phyloP scores from a whole-genome alignment of 805 yeast species.

The Kazachstania africana region DNA sequence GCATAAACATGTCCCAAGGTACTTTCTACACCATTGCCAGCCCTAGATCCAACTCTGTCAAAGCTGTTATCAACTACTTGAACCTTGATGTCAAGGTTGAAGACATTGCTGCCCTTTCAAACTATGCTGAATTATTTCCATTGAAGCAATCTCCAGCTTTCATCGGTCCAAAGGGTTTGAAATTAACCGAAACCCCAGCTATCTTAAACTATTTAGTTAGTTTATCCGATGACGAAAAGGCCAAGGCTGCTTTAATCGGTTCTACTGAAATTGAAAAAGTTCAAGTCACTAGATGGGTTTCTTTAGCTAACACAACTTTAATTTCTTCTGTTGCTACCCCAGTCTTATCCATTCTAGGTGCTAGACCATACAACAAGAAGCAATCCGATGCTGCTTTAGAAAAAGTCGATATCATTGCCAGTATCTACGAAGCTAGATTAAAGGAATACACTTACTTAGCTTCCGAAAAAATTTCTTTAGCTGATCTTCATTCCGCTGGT shows the following conservation, averaged over 20 bases:
- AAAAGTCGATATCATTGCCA: constrained; percentile 29
- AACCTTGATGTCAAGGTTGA: constrained; percentile 47
- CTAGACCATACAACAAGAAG: constrained; percentile 70
- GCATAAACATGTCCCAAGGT: constrained; percentile 50
- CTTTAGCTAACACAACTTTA: constrained; percentile 62
- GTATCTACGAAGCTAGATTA: constrained; percentile 45
- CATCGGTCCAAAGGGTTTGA: constrained; percentile 62
- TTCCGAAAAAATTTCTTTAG: constrained; percentile 50
- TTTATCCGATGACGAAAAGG: constrained; percentile 28
- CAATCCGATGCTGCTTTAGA: constrained; percentile 36
- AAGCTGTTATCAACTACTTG: constrained; percentile 44
- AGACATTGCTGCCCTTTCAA: constrained; percentile 21
- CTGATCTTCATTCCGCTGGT: constrained; percentile 17
- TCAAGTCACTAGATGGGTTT: constrained; percentile 59
- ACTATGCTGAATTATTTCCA: constrained; percentile 45
- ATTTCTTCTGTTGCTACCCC: constrained; percentile 34
- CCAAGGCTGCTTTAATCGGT: constrained; percentile 41
- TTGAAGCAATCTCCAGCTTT: constrained; percentile 56
- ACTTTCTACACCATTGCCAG: constrained; percentile 37
- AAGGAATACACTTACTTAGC: constrained; percentile 57
- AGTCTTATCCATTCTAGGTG: constrained; percentile 50
- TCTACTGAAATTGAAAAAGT: constrained; percentile 49
- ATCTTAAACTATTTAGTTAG: constrained; percentile 5
- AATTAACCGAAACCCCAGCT: constrained; percentile 59
- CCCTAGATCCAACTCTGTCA: constrained; percentile 22